Conservation (phyloP, 2,329 filamentous ascomycete species). For the Capronia americana region DNA sequence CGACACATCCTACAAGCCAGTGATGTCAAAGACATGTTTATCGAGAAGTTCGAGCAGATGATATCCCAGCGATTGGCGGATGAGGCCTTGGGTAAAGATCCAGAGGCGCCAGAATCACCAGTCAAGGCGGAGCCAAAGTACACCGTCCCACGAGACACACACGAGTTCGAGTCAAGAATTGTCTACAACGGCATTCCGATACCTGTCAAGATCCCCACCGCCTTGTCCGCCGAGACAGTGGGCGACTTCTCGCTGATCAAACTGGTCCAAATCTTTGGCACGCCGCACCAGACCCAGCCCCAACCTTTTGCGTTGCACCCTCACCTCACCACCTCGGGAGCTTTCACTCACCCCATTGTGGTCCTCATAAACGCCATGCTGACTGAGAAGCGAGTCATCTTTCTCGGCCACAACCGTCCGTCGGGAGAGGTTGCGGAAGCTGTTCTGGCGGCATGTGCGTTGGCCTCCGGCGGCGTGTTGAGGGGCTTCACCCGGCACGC, state of each 20-base stretch:
- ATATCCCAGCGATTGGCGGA: slow-evolving; percentile 79
- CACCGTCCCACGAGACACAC: slow-evolving; percentile 86
- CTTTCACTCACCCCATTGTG: slow-evolving; percentile 90
- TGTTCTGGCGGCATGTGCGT: slow-evolving; percentile 93
- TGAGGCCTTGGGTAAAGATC: slow-evolving; percentile 53
- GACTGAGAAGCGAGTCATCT: slow-evolving; percentile 95
- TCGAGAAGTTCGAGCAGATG: slow-evolving; percentile 97
- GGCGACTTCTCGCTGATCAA: slow-evolving; percentile 98
- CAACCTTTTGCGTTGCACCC: slow-evolving; percentile 86
- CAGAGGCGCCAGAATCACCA: slow-evolving; percentile 51
- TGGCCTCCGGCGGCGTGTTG: slow-evolving; percentile 90
- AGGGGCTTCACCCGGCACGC: slow-evolving; percentile 94
- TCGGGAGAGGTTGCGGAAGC: slow-evolving; percentile 96
- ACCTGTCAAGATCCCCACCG: slow-evolving; percentile 93
- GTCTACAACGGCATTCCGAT: slow-evolving; percentile 97
- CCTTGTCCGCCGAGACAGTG: slow-evolving; percentile 91
- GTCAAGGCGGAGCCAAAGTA: slow-evolving; percentile 71
- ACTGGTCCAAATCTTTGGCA: slow-evolving; percentile 91
- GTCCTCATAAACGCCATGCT: slow-evolving; percentile 92
- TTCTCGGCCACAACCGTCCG: slow-evolving; percentile 91
- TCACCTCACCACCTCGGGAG: slow-evolving; percentile 90
- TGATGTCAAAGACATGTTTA: slow-evolving; percentile 93
- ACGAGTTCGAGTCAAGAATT: slow-evolving; percentile 95
- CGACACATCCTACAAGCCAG: slow-evolving; percentile 84
- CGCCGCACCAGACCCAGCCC: slow-evolving; percentile 78